These are phyloP conservation scores for Beauveria asiatica DNA, from an alignment of 2,329 filamentous ascomycete species.

Conservation along the genomic window DNA sequence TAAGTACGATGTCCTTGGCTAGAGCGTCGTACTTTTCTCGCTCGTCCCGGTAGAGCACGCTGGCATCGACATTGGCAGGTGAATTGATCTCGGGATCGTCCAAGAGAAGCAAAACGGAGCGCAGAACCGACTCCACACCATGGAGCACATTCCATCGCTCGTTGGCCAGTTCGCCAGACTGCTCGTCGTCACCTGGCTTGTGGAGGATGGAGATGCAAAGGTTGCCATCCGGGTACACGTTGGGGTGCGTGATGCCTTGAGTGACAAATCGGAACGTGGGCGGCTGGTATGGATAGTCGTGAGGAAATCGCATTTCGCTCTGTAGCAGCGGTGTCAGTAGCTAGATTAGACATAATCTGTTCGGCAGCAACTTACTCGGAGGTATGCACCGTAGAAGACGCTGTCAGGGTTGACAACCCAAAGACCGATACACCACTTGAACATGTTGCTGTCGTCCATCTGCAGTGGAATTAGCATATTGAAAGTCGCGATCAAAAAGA, in stretches of 20 bases:
- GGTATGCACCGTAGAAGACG: slow-evolving; percentile 85
- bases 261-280: slow-evolving; percentile 78
- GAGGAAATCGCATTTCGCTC: slow-evolving; percentile 78
- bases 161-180: slow-evolving; percentile 80
- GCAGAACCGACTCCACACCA: slow-evolving; percentile 87
- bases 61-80: slow-evolving; percentile 89
- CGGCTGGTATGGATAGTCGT: slow-evolving; percentile 82
- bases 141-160: slow-evolving; percentile 94
- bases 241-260: slow-evolving; percentile 77
- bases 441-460: slow-evolving; percentile 73
- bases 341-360: neutral
- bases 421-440: slow-evolving; percentile 79
- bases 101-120: slow-evolving; percentile 82
- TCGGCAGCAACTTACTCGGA: slow-evolving; percentile 47
- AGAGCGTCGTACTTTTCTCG: slow-evolving; percentile 59
- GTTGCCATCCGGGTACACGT: slow-evolving; percentile 83
- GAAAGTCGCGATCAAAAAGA: neutral
- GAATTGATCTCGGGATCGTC: slow-evolving; percentile 92
- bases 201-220: slow-evolving; percentile 97
- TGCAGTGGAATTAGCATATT: slow-evolving; percentile 25
- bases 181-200: slow-evolving; percentile 80
- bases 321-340: slow-evolving; percentile 22
- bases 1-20: slow-evolving; percentile 61
- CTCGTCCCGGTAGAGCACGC: slow-evolving; percentile 73
- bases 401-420: slow-evolving; percentile 92